Conservation (phyloP, 2,329 filamentous ascomycete species). For the Trichoderma koningiopsis region DNA sequence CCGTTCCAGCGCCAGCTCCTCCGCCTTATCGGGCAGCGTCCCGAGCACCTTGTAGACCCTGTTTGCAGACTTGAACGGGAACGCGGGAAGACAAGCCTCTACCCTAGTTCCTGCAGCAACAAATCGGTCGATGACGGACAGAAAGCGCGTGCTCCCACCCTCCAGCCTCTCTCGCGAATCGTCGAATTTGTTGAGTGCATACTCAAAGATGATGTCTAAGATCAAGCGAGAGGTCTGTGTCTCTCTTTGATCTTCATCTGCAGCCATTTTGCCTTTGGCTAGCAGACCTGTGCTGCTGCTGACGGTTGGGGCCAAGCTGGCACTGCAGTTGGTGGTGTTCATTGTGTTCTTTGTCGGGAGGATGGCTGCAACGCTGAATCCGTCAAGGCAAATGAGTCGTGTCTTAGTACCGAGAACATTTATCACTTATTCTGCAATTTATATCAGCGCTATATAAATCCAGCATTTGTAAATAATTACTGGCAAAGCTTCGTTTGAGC, state of each 20-base stretch:
- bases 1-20: conserved; percentile 35
- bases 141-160: conserved; percentile 30
- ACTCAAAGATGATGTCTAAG: conserved; percentile 34
- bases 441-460: not conserved
- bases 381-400: not conserved
- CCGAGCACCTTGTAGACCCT: conserved; percentile 40
- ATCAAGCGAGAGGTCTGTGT: conserved; percentile 27
- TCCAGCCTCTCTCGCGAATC: conserved; percentile 28
- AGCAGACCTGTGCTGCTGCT: not conserved
- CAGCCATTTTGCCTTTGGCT: not conserved
- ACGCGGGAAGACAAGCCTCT: conserved; percentile 36
- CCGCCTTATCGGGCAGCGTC: conserved; percentile 37
- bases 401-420: not conserved
- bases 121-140: conserved; percentile 31
- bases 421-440: not conserved
- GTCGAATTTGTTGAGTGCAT: conserved; percentile 35
- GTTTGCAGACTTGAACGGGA: conserved; percentile 40
- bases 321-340: not conserved
- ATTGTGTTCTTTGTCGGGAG: not conserved
- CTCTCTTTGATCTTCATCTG: not conserved
- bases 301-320: not conserved
- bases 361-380: not conserved
- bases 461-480: not conserved
- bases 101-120: conserved; percentile 30
- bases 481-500: not conserved